A percentile compares a stretch with the other conserved stretches of the same genome.
Conservation (phyloP, 225 moss, liverwort and hornwort genomes). For the Lunularia cruciata region DNA sequence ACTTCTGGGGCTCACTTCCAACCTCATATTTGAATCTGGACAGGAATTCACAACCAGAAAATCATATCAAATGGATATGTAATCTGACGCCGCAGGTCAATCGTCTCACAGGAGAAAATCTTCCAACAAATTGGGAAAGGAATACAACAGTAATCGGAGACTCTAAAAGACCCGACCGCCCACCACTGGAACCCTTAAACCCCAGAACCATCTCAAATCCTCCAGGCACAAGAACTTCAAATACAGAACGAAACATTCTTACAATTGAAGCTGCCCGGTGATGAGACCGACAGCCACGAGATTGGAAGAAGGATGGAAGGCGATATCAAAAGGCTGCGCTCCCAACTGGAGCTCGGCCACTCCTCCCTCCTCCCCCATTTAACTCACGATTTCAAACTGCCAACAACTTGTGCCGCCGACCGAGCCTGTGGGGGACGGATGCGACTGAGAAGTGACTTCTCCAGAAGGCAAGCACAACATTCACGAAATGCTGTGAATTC, state of each 20-base stretch:
- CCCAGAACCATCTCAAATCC: not conserved
- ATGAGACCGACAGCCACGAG: constrained; percentile 78
- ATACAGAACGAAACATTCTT: constrained; percentile 1
- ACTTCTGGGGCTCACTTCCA: constrained; percentile 46
- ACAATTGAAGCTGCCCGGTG: constrained; percentile 72
- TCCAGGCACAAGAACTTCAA: not conserved
- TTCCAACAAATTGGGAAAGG: not conserved
- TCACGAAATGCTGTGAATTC: too few species aligned
- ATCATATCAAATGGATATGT: not conserved
- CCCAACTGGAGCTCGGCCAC: constrained; percentile 59
- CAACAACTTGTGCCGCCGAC: too few species aligned
- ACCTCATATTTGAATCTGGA: constrained; percentile 56
- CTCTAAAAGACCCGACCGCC: not conserved
- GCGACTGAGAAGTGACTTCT: too few species aligned
- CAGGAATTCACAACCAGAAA: not conserved
- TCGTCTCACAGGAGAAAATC: not conserved
- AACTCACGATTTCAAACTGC: too few species aligned
- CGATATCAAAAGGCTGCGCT: constrained; percentile 82
- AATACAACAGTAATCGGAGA: too few species aligned
- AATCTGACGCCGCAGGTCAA: not conserved
- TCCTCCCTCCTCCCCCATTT: constrained; percentile 47
- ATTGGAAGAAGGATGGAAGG: constrained; percentile 63
- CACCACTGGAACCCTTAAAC: constrained; percentile 6
- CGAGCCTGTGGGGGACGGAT: too few species aligned
- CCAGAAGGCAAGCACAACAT: too few species aligned